Percentiles rank a stretch among this genome's conserved stretches.
Conservation (phyloP, 768 basidiomycete species). For the Hypholoma sublateritium region DNA sequence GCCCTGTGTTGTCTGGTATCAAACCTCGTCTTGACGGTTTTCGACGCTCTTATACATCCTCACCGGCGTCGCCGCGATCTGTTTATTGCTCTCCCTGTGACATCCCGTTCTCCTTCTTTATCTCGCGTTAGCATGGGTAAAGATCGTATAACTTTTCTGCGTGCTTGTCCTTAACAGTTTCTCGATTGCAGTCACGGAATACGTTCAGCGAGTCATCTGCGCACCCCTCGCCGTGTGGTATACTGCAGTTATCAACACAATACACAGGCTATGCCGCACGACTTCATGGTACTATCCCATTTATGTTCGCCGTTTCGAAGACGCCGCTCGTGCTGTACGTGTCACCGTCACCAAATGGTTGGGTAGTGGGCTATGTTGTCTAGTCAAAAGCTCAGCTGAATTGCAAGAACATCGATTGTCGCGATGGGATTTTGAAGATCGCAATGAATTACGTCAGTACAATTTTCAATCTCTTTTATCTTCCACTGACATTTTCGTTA, state of each 20-base stretch:
- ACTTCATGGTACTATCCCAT: background rate
- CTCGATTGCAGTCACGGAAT: background rate
- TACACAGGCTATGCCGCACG: background rate
- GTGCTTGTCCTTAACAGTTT: background rate
- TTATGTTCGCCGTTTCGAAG: background rate
- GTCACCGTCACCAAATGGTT: background rate
- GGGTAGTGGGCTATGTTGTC: background rate
- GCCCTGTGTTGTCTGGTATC: background rate
- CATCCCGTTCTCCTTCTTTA: background rate
- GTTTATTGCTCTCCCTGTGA: conserved; percentile 3
- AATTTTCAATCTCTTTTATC: too few species aligned
- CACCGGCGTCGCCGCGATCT: background rate
- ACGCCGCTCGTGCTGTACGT: background rate
- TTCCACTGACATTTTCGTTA: too few species aligned
- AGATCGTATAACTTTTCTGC: background rate
- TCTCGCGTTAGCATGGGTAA: background rate
- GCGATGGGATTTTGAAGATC: too few species aligned
- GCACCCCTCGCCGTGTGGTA: background rate
- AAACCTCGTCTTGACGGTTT: background rate
- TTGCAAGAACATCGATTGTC: too few species aligned
- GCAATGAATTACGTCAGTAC: too few species aligned
- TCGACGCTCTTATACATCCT: background rate
- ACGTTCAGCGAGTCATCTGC: background rate
- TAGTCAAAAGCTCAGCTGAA: background rate
- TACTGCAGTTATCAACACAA: background rate